phyloP scores from a whole-genome alignment of 495 filamentous ascomycete species.

The Aspergillus incahuasiensis region DNA sequence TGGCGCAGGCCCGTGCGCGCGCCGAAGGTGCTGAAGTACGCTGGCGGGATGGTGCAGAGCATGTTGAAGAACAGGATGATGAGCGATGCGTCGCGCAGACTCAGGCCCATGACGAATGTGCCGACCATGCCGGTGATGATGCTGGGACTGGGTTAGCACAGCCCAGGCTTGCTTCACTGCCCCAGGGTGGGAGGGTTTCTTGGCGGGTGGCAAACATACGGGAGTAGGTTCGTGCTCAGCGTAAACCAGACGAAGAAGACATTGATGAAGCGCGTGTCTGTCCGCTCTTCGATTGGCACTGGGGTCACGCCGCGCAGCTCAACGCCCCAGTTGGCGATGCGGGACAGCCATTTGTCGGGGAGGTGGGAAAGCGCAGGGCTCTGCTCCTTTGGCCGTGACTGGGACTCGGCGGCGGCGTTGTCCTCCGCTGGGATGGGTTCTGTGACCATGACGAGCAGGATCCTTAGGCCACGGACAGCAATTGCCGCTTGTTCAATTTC shows the following conservation, averaged over 20 bases:
- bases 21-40: conserved; percentile 47
- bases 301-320: conserved; percentile 35
- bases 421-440: not conserved
- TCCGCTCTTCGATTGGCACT: conserved; percentile 44
- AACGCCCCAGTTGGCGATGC: conserved; percentile 12
- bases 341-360: conserved; percentile 9
- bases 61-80: conserved; percentile 55
- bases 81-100: conserved; percentile 42
- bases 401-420: not conserved
- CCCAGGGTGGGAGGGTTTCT: conserved; percentile 5
- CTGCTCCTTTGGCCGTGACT: not conserved
- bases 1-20: conserved; percentile 51
- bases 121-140: conserved; percentile 56
- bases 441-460: not conserved
- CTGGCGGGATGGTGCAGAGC: conserved; percentile 42
- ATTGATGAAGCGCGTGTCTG: conserved; percentile 41
- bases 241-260: conserved; percentile 24
- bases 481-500: not conserved
- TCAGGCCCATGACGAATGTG: conserved; percentile 41
- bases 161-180: no score
- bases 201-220: conserved; percentile 7
- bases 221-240: conserved; percentile 14
- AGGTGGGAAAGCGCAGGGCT: not conserved
- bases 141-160: conserved; percentile 21
- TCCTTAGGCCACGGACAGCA: not conserved